Evolutionary conservation across 768 basidiomycete genomes (phyloP), one percentile per base, ranked within the genome.

Genomic region (Cystobasidiopsis lactophilus): DNA sequence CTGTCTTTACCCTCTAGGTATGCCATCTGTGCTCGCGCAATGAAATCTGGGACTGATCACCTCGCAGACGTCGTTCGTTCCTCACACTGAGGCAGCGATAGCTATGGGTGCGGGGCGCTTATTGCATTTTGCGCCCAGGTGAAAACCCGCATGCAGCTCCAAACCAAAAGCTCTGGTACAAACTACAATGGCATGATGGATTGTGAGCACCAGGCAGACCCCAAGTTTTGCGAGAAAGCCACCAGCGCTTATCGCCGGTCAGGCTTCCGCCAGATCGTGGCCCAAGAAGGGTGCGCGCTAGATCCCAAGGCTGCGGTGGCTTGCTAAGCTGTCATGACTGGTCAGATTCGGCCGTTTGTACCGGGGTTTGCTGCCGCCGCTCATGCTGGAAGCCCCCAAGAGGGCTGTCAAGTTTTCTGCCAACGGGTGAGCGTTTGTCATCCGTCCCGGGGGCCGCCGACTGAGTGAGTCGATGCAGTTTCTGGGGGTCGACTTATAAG

Each of bases 81-180:
- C 26, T 44, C 24, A 26, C 43, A n/a, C n/a, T n/a, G n/a, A n/a
- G n/a, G n/a, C n/a, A n/a, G n/a, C 23, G 29, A 37, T 50, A 48
- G 52, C 55, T 45, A 21, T 3, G 11, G 19, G 18, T 10, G 10
- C n/a, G 7, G 10, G 14, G 14, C 37, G 19, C 10, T 40, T n/a
- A n/a, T n/a, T n/a, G n/a, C n/a, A n/a, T n/a, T n/a, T n/a, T n/a
- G n/a, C n/a, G 38, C 29, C 18, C 63, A 86, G 83, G 86, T 95
- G 65, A 95, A 98, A 71, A 98, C 93, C 21, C 83, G 93, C 26
- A 89, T 95, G 78, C 93, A 98, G 66, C 73, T 98, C n/a, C 81
- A 83, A 65, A 82, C 79, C 3, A 85, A 85, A 2, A 84, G 82
- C 68, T 68, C 73, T 33, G 67, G 74, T 41, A 71, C 75, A 53